Base-by-base conservation (phyloP, 2,329 filamentous ascomycete species). In the Claviceps cyperi region DNA sequence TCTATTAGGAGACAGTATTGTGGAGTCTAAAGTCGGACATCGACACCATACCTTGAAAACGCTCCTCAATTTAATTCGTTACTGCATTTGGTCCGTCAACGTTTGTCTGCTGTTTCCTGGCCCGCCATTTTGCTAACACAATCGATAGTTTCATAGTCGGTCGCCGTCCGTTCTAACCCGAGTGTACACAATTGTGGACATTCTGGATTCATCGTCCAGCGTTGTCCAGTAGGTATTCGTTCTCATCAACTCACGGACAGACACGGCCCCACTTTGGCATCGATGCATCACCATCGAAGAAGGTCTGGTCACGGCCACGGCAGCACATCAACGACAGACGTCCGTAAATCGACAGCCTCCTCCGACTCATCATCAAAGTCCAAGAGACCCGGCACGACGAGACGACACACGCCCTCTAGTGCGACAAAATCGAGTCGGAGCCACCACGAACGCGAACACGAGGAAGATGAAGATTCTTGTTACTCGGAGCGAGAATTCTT, bases 401-500 rank as follows among this genome's bases (percentile, higher is more conserved):
- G 71, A 56, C 71, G 67, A 54, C 65, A 71, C 58, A 68, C 68
- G 49, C 65, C 68, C 28, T 55, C 57, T 32, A 59, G 57, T 35
- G 57, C 64, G 40, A 70, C 71, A 51, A 78, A 76, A 62, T 64
- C 74, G 52, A 70, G 73, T 49, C 75, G 73, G 57, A 72, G 67
- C 53, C 68, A 72, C 11, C 70, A 70, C 50, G 73, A 77, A 46
- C 67, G 72, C 24, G 74, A 78, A 56, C 68, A 68, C 52, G 71
- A 78, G 57, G 66, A 68, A 59, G 69, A 73, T 1, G 38, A 53
- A 51, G 72, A 75, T 37, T 70, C 69, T 61, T 76, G 69, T 61
- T 73, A 77, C 49, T 73, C 80, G 50, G 77, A 80, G 58, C 69
- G 76, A 50, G 78, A 82, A 59, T 79, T 74, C 63, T 82, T 83